A percentile compares a stretch with the other conserved stretches of the same genome.
Conservation (phyloP, 2,329 filamentous ascomycete genomes). For the Aschersonia sp. region DNA sequence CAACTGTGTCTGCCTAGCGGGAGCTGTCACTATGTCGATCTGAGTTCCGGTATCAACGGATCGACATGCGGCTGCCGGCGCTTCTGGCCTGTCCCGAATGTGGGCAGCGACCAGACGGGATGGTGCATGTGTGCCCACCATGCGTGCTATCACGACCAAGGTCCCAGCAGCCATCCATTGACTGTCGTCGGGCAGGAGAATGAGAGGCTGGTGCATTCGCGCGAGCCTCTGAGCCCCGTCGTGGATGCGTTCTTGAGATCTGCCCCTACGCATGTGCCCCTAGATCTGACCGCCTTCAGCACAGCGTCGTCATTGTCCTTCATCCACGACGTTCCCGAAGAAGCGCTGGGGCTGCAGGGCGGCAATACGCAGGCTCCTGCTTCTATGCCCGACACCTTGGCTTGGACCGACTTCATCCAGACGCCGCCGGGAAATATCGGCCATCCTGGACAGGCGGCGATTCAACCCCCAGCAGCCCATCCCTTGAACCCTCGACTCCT, state of each 20-base stretch:
- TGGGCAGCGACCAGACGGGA: slow-evolving; percentile 25
- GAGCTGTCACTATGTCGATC: slow-evolving; percentile 42
- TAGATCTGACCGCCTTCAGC: slow-evolving; percentile 27
- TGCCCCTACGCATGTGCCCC: slow-evolving; percentile 17
- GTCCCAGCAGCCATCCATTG: slow-evolving; percentile 11
- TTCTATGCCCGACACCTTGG: slow-evolving; percentile 41
- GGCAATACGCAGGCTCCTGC: slow-evolving; percentile 16
- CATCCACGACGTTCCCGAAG: slow-evolving; percentile 14
- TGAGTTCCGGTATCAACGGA: slow-evolving; percentile 35
- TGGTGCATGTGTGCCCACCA: slow-evolving; percentile 52
- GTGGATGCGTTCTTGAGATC: slow-evolving; percentile 31
- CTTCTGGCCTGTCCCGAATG: slow-evolving; percentile 37
- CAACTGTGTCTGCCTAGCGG: slow-evolving; percentile 30
- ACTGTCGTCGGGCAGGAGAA: slow-evolving; percentile 31
- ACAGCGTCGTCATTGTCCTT: slow-evolving; percentile 18
- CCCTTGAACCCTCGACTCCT: slow-evolving; percentile 27
- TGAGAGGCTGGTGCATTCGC: slow-evolving; percentile 30
- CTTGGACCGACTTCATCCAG: slow-evolving; percentile 30
- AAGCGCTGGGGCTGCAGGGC: slow-evolving; percentile 9
- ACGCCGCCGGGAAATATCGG: slow-evolving; percentile 17
- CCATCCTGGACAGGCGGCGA: slow-evolving; percentile 19
- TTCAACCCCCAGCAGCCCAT: too few relatives aligned
- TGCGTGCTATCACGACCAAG: slow-evolving; percentile 45
- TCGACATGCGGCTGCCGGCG: slow-evolving; percentile 44
- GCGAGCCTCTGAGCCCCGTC: slow-evolving; percentile 38